phyloP scores from a whole-genome alignment of 2,329 filamentous ascomycete species.

The Ophiostoma piceae region DNA sequence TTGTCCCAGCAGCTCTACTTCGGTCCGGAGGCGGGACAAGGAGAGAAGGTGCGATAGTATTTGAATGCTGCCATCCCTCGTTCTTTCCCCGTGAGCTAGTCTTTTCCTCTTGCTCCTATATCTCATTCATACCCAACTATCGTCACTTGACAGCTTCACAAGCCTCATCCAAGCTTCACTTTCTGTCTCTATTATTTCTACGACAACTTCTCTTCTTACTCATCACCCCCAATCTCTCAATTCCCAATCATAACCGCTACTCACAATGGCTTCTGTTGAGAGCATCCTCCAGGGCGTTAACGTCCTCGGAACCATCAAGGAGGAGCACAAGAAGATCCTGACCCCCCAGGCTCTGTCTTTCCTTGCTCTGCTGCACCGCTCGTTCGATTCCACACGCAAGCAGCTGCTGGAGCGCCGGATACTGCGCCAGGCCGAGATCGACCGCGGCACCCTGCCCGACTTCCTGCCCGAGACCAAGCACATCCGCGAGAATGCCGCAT shows the following conservation, averaged over 20 bases:
- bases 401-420: constrained; percentile 79
- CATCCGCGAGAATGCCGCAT: constrained; percentile 88
- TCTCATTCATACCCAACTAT: background rate
- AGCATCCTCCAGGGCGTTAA: constrained; percentile 80
- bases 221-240: background rate
- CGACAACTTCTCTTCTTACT: background rate
- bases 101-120: background rate
- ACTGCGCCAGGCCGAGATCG: constrained; percentile 84
- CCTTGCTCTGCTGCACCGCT: constrained; percentile 87
- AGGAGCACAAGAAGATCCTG: constrained; percentile 82
- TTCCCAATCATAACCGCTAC: background rate
- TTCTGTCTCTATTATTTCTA: background rate
- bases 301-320: constrained; percentile 72
- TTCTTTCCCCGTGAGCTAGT: constrained; percentile 4
- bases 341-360: constrained; percentile 87
- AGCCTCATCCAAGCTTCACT: constrained; percentile 6
- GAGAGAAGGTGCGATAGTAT: constrained; percentile 11
- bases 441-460: constrained; percentile 81
- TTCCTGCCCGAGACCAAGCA: constrained; percentile 94
- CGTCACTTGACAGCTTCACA: background rate
- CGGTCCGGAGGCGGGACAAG: constrained; percentile 6
- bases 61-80: constrained; percentile 12
- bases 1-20: constrained; percentile 2
- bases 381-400: constrained; percentile 88
- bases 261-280: constrained; percentile 63